Percentiles rank a stretch among this genome's conserved stretches.
Evolutionary conservation across 2,329 filamentous ascomycete species (phyloP).

Genomic region (Scleromitrula shiraiana): DNA sequence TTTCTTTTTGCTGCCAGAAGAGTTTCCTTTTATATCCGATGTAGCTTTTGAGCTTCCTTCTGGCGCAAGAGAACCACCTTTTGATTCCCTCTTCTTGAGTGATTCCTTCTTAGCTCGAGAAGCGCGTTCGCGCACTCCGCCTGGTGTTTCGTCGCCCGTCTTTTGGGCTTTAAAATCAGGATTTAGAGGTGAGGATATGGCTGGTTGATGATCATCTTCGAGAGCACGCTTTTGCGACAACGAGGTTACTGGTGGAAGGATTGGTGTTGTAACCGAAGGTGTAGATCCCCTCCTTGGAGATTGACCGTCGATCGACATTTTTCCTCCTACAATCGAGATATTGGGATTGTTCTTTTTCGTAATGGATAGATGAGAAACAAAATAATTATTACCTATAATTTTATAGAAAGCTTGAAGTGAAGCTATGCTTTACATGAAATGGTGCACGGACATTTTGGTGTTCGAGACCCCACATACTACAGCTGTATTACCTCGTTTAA

Average conservation of each 20-base stretch:
- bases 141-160: conserved; percentile 25
- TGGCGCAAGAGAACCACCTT: conserved; percentile 35
- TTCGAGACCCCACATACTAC: too few species aligned
- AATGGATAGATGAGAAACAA: too few species aligned
- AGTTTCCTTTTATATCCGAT: conserved; percentile 43
- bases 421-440: too few species aligned
- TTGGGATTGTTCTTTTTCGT: too few species aligned
- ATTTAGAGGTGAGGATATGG: conserved; percentile 68
- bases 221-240: conserved; percentile 58
- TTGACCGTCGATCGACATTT: conserved; percentile 9
- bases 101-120: conserved; percentile 55
- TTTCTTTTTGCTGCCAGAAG: conserved; percentile 30
- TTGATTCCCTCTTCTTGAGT: conserved; percentile 60
- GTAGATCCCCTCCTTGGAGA: conserved; percentile 4
- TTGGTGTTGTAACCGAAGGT: conserved; percentile 29
- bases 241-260: conserved; percentile 33
- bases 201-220: conserved; percentile 62
- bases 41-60: conserved; percentile 46
- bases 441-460: too few species aligned
- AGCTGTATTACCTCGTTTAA: too few species aligned
- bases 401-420: too few species aligned
- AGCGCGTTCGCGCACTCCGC: conserved; percentile 27
- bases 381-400: too few species aligned
- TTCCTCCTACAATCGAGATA: too few species aligned
- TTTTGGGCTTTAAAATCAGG: conserved; percentile 47